These are phyloP conservation scores for Salix udensis DNA, from an alignment of 345 rosid genomes.

Conservation along the genomic window DNA sequence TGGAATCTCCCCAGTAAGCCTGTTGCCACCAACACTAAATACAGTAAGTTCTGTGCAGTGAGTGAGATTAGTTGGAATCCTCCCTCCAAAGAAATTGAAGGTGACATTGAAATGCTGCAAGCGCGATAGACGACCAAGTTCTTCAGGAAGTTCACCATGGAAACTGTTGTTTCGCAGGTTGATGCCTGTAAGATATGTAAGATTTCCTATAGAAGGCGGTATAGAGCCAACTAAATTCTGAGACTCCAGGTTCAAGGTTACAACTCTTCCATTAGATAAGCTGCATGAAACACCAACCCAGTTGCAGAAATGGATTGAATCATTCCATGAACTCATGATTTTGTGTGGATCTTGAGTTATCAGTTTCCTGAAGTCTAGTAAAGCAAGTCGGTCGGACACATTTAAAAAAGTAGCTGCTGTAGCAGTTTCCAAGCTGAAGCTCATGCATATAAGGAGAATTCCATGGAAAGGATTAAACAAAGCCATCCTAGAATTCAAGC, in stretches of 20 bases:
- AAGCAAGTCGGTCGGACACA: conserved; percentile 15
- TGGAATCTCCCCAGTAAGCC: conserved; percentile 15
- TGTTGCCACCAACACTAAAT: neutral
- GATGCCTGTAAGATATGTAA: conserved; percentile 10
- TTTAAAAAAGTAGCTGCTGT: conserved; percentile 1
- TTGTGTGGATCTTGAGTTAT: conserved; percentile 22
- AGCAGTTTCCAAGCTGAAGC: neutral
- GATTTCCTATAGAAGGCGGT: conserved; percentile 24
- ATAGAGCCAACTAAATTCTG: conserved; percentile 16
- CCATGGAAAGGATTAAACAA: neutral
- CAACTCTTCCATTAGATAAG: conserved; percentile 4
- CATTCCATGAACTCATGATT: conserved; percentile 24
- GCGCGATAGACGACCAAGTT: conserved; percentile 10
- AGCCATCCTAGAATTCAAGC: neutral
- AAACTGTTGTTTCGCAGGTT: conserved; percentile 18
- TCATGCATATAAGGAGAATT: neutral
- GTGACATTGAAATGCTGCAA: conserved; percentile 15
- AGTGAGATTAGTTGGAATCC: conserved; percentile 12
- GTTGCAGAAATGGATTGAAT: conserved; percentile 25
- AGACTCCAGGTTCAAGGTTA: conserved; percentile 13
- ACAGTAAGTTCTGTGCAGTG: conserved; percentile 13
- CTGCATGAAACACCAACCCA: conserved; percentile 27
- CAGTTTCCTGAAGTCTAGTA: conserved; percentile 25
- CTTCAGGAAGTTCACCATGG: conserved; percentile 19
- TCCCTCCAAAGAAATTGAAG: conserved; percentile 10